These are phyloP conservation scores for Ogataea dorogensis DNA, from an alignment of 805 yeast species.

Conservation along the genomic window DNA sequence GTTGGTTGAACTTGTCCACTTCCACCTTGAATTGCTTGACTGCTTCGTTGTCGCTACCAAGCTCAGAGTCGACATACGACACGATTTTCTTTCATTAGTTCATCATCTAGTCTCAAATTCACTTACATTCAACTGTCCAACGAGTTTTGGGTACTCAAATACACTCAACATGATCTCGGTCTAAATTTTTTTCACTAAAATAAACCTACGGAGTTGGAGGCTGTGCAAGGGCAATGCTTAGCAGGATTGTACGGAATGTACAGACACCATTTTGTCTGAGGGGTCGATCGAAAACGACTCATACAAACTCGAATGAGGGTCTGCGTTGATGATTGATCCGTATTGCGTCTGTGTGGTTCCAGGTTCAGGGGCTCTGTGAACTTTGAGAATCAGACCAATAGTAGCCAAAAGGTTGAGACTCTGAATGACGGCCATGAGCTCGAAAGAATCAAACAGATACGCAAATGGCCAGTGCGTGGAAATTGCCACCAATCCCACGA, in stretches of 20 bases:
- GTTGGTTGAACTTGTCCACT: constrained; percentile 6
- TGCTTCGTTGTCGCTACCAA: constrained; percentile 5
- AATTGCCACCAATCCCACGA: constrained; percentile 6
- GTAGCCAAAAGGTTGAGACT: constrained; percentile 2
- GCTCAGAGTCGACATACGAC: constrained; percentile 6
- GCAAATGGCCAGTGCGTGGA: constrained; percentile 1
- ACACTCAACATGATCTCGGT: constrained; percentile 10
- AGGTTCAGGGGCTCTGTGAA: background rate
- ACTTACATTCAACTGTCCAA: constrained; percentile 15
- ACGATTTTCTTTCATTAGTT: constrained; percentile 9
- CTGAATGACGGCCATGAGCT: constrained; percentile 1
- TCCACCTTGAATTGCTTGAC: constrained; percentile 7
- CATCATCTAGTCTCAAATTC: background rate
- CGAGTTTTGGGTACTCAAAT: constrained; percentile 15
- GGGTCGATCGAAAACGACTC: constrained; percentile 2
- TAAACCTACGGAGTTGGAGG: too few relatives aligned
- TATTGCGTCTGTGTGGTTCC: constrained; percentile 1
- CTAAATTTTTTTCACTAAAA: constrained; percentile 9
- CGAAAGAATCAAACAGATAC: constrained; percentile 4
- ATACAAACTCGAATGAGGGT: constrained; percentile 1
- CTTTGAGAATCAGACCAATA: background rate
- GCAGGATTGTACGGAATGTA: constrained; percentile 2
- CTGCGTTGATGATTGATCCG: constrained; percentile 1
- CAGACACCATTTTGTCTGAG: constrained; percentile 4
- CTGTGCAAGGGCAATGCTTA: constrained; percentile 7